Evolutionary conservation across 345 rosid genomes (phyloP), one percentile per base, ranked within the genome.

Genomic region (Lepidium sativum): DNA sequence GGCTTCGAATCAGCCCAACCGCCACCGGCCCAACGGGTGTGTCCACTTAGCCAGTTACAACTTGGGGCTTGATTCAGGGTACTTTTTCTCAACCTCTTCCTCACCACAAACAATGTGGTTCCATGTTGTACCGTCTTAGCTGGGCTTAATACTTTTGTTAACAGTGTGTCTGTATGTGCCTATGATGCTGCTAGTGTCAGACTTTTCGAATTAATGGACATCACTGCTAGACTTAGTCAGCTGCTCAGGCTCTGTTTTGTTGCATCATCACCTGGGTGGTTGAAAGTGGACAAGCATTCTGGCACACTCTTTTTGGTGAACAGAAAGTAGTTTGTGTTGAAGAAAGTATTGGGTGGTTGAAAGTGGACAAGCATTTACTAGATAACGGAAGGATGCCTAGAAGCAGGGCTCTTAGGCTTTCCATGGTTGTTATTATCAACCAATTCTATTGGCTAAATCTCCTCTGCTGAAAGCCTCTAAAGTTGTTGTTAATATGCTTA

Each of bases 1-100:
- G 69, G 69, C 16, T 65, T 52, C 14, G n/a, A 33, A 11, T 39
- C 60, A 20, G 69, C 69, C 40, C 51, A 45, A 61, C 29, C 25
- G 3, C 25, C 42, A 11, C 21, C 60, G 31, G 69, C 69, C 40
- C 51, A 45, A 61, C 29, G n/a, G 13, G 13, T 8, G 33, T 45
- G 66, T 33, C 54, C 66, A 14, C 6, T 40, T 15, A 9, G 3
- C 9, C 1, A 0, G 42, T 0, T 2, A 13, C 1, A 43, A 13
- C 11, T 18, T 31, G 1, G 5, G 12, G 13, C 5, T 43, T 60
- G 65, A 17, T 1, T 18, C 32, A 20, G 43, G 8, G 6, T 13
- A 13, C 16, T 39, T 23, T 10, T 4, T n/a, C 0, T 25, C 63
- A 4, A 4, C 14, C 0, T 57, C 8, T 0, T 0, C n/a, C 8